Percentiles rank a stretch among this genome's conserved stretches.
These are phyloP conservation scores for Avena sativa DNA, from an alignment of 176 grass and related monocot species.

Conservation along the genomic window DNA sequence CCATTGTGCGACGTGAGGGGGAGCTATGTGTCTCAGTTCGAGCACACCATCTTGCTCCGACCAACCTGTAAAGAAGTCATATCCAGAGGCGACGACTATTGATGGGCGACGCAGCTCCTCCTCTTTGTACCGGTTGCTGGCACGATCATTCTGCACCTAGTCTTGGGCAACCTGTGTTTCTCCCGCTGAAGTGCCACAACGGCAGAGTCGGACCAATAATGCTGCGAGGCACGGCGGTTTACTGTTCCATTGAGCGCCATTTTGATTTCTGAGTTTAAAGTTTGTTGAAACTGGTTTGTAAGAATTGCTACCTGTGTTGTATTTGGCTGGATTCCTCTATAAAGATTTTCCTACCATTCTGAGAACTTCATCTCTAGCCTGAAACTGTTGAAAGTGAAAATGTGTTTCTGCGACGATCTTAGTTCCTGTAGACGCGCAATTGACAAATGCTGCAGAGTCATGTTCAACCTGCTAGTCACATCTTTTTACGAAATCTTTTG, in stretches of 20 bases:
- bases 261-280: not conserved
- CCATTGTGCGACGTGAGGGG: constrained; percentile 87
- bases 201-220: constrained; percentile 6
- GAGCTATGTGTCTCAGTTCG: constrained; percentile 96
- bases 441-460: too few species aligned
- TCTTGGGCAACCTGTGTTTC: constrained; percentile 21
- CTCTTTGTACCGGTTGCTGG: constrained; percentile 9
- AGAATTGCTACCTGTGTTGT: not conserved
- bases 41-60: constrained; percentile 94
- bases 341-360: not conserved
- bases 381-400: not conserved
- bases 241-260: not conserved
- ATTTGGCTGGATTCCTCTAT: not conserved
- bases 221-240: not conserved
- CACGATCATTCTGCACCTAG: not conserved
- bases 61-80: constrained; percentile 98
- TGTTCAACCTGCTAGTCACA: too few species aligned
- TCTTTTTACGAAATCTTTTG: too few species aligned
- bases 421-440: too few species aligned
- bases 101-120: constrained; percentile 30
- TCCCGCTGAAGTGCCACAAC: not conserved
- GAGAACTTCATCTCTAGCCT: not conserved
- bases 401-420: not conserved
- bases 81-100: constrained; percentile 90
- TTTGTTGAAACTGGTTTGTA: not conserved